Base-by-base conservation (phyloP, 1,284 basidiomycete species). In the Leccinum griseonigrum region DNA sequence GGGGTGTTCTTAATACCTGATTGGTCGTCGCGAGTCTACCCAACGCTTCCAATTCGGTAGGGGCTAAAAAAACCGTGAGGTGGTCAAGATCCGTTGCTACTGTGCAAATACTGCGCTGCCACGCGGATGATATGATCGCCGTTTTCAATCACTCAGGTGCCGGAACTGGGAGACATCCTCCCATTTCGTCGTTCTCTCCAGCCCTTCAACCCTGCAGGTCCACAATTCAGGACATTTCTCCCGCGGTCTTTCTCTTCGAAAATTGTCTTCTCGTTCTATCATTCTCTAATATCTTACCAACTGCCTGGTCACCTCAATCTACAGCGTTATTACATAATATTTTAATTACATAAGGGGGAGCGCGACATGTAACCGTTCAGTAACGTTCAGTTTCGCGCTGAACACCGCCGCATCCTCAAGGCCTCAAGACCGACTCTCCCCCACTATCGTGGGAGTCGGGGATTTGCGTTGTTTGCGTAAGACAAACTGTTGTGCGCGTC, bases 401-500 rank as follows among this genome's bases (percentile, higher is more conserved):
- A 22, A 22, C 22, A 22, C 22, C 22, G 22, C 22, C 22, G 22
- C 22, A 22, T 22, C 22, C 22, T 22, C 22, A 22, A 22, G 22
- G 22, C 22, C 22, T 22, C 22, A 22, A 22, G 22, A 22, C 22
- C 22, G 22, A 22, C 22, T 22, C 22, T 22, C 22, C 22, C 22
- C 22, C 22, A 22, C 22, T 22, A 22, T 22, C 22, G 22, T 22
- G 22, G 22, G 22, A 22, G 22, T 22, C 22, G 22, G 22, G 22
- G 22, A 22, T 22, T 43, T 10, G 40, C 40, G 1, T 40, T 73
- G 67, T 76, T 76, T 76, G 75, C 60, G 63, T 68, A 34, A 54
- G 56, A 60, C 70, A 72, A 74, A 75, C 63, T 71, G 61, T 22
- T 22, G 71, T 77, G 73, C 75, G 77, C 53, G 22, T 22, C 22